phyloP scores from a whole-genome alignment of 1,139 yeast species.

The Hyphopichia wangnamkhiaoensis region DNA sequence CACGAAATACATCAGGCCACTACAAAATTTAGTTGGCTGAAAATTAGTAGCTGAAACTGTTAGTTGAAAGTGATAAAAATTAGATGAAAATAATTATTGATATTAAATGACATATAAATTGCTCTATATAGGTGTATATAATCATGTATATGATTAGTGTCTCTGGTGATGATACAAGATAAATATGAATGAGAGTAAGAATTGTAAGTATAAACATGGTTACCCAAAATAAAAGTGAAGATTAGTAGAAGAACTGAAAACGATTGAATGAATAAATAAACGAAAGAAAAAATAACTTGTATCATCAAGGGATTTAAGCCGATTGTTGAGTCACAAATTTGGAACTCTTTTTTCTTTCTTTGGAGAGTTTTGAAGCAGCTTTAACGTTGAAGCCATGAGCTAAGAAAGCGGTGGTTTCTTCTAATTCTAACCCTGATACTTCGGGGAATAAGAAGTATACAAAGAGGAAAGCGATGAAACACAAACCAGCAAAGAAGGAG shows the following conservation, averaged over 20 bases:
- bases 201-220: neutral
- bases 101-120: too few species aligned
- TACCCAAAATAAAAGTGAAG: neutral
- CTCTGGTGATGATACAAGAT: too few species aligned
- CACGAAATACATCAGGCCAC: too few species aligned
- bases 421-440: conserved; percentile 84
- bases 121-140: too few species aligned
- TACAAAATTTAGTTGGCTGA: too few species aligned
- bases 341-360: conserved; percentile 38
- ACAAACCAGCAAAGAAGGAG: conserved; percentile 81
- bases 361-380: conserved; percentile 65
- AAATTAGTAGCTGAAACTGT: too few species aligned
- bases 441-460: conserved; percentile 89
- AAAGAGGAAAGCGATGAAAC: conserved; percentile 68
- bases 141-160: too few species aligned
- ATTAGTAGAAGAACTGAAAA: neutral
- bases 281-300: neutral
- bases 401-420: conserved; percentile 81
- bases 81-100: too few species aligned
- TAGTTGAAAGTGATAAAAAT: too few species aligned
- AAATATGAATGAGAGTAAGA: too few species aligned
- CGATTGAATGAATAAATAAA: neutral
- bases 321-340: conserved; percentile 14
- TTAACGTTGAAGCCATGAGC: conserved; percentile 83
- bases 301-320: conserved; percentile 4